These are phyloP conservation scores for Alternaria ventricosa DNA, from an alignment of 2,329 filamentous ascomycete genomes.

Conservation along the genomic window DNA sequence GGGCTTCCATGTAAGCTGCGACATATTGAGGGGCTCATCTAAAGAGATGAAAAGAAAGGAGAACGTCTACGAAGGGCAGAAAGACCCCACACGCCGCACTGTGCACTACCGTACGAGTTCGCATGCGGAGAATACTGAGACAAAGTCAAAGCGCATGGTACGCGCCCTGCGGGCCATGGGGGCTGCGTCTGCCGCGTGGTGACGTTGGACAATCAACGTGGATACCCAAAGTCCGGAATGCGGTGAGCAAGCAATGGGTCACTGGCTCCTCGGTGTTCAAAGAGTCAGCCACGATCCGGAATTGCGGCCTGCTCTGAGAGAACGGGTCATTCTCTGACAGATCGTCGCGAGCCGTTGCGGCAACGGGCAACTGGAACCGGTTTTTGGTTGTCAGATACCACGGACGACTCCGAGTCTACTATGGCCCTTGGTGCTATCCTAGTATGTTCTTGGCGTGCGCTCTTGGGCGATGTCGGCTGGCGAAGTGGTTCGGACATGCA, in stretches of 20 bases:
- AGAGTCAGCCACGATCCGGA: constrained; percentile 19
- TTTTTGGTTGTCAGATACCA: constrained; percentile 23
- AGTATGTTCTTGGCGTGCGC: constrained; percentile 1
- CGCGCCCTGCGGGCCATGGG: constrained; percentile 6
- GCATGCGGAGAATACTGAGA: constrained; percentile 22
- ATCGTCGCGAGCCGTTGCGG: constrained; percentile 35
- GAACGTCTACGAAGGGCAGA: constrained; percentile 19
- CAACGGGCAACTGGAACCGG: constrained; percentile 37
- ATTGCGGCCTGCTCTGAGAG: constrained; percentile 17
- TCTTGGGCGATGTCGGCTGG: constrained; percentile 22
- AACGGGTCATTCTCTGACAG: constrained; percentile 15
- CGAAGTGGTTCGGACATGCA: not conserved
- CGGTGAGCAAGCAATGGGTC: constrained; percentile 9
- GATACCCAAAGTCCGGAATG: constrained; percentile 16
- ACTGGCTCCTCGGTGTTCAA: constrained; percentile 16
- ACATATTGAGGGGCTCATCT: constrained; percentile 24
- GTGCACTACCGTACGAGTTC: not conserved
- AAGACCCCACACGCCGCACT: constrained; percentile 30
- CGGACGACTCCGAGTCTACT: constrained; percentile 3
- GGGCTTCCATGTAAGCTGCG: constrained; percentile 15
- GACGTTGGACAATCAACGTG: constrained; percentile 14
- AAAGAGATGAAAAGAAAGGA: constrained; percentile 30
- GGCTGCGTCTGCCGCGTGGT: constrained; percentile 14
- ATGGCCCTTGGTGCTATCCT: constrained; percentile 2
- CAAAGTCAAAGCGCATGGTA: constrained; percentile 5